A percentile compares a stretch with the other conserved stretches of the same genome.
These are phyloP conservation scores for Phialemonium atrogriseum DNA, from an alignment of 2,329 filamentous ascomycete genomes.

Conservation along the genomic window DNA sequence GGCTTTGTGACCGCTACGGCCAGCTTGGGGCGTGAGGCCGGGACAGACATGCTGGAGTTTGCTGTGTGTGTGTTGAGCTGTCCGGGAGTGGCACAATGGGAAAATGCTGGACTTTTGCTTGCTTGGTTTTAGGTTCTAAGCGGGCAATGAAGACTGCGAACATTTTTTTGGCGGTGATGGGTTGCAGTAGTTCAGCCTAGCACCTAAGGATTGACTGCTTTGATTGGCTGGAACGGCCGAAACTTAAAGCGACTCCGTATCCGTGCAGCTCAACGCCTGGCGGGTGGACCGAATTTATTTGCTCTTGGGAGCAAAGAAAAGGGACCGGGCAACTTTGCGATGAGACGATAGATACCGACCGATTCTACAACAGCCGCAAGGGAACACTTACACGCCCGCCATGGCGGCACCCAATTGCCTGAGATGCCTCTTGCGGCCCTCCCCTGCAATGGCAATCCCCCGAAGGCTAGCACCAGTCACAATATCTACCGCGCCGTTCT, in stretches of 20 bases:
- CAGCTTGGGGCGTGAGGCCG: constrained; percentile 36
- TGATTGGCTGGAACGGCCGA: constrained; percentile 5
- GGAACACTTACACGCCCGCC: constrained; percentile 10
- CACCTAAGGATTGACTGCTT: neutral
- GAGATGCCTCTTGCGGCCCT: constrained; percentile 46
- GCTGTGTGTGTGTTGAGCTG: constrained; percentile 3
- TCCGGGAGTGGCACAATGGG: neutral
- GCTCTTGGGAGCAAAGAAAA: too few species aligned
- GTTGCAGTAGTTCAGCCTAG: constrained; percentile 10
- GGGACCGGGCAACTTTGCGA: too few species aligned
- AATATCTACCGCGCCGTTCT: constrained; percentile 12
- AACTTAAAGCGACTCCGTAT: too few species aligned
- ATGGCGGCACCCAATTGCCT: constrained; percentile 53
- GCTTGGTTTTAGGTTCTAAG: neutral
- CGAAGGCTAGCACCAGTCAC: constrained; percentile 14
- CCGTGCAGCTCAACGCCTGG: too few species aligned
- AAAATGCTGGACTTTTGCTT: too few species aligned
- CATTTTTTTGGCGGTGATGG: constrained; percentile 15
- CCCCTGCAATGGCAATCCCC: constrained; percentile 21
- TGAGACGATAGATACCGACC: neutral
- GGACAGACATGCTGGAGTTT: constrained; percentile 12
- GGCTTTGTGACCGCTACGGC: constrained; percentile 68
- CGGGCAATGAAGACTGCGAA: constrained; percentile 1
- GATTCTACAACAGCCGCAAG: neutral
- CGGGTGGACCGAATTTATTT: too few species aligned